These are phyloP conservation scores for Haematococcus sp. DNA, from an alignment of 139 green algal species.

Conservation along the genomic window DNA sequence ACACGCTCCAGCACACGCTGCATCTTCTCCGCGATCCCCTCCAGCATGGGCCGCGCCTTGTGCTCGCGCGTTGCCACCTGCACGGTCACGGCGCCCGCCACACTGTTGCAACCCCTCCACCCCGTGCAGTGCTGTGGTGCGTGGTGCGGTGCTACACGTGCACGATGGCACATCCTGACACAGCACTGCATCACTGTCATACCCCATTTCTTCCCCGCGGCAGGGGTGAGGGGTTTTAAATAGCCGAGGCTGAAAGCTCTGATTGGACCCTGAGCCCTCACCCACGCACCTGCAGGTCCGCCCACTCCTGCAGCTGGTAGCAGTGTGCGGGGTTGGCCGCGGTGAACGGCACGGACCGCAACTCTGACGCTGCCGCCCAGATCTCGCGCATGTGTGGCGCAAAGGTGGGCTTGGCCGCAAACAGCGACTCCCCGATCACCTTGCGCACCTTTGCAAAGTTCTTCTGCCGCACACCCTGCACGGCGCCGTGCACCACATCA, in stretches of 20 bases:
- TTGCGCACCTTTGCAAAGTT: constrained; percentile 56
- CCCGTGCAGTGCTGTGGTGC: too few relatives aligned
- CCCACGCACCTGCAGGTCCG: constrained; percentile 46
- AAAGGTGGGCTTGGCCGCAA: constrained; percentile 76
- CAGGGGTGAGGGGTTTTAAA: too few relatives aligned
- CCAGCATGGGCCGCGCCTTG: constrained; percentile 62
- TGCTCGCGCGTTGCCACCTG: constrained; percentile 48
- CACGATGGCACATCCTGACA: too few relatives aligned
- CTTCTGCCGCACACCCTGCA: constrained; percentile 58
- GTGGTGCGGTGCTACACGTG: too few relatives aligned
- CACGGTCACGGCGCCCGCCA: too few relatives aligned
- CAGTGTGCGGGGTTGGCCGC: constrained; percentile 44
- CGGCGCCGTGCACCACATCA: too few relatives aligned
- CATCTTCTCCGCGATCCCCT: constrained; percentile 66
- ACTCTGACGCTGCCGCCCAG: constrained; percentile 33
- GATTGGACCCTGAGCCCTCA: too few relatives aligned
- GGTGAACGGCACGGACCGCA: constrained; percentile 41
- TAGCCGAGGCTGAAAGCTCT: too few relatives aligned
- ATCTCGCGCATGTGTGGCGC: constrained; percentile 56
- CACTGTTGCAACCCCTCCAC: too few relatives aligned
- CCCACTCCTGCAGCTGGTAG: constrained; percentile 58
- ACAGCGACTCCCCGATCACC: constrained; percentile 57
- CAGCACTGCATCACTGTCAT: too few relatives aligned
- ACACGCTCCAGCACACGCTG: constrained; percentile 69
- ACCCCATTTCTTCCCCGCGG: too few relatives aligned